Conservation (phyloP, 495 filamentous ascomycete genomes). For the Staphylotrichum tortipilum region DNA sequence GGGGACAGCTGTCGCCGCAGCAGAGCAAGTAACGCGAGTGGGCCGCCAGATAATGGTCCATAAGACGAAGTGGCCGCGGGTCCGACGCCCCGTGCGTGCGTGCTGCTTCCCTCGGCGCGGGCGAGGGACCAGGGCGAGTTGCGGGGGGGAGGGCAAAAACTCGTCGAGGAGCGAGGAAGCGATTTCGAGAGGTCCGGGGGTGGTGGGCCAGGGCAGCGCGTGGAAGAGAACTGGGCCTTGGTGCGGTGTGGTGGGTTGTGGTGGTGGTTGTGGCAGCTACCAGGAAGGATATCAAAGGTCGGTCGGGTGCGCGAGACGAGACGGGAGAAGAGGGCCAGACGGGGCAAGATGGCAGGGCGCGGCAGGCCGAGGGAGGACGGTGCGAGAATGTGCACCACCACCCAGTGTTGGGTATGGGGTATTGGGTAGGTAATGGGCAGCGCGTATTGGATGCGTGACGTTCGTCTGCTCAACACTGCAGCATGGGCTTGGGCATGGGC, state of each 20-base stretch:
- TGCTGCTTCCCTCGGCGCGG: background rate
- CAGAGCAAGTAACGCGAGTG: constrained; percentile 7
- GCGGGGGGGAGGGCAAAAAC: background rate
- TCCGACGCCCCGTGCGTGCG: constrained; percentile 13
- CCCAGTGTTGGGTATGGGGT: too few species aligned
- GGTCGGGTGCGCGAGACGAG: background rate
- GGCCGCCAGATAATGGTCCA: constrained; percentile 23
- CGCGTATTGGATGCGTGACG: too few species aligned
- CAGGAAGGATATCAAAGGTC: constrained; percentile 8
- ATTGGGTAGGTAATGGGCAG: too few species aligned
- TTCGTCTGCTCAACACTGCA: too few species aligned
- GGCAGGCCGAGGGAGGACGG: background rate
- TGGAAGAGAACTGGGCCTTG: too few species aligned
- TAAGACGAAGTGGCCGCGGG: constrained; percentile 23
- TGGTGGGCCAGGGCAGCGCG: too few species aligned
- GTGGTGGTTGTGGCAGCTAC: constrained; percentile 4
- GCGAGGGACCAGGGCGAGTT: background rate
- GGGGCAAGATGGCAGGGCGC: background rate
- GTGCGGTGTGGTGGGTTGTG: constrained; percentile 5
- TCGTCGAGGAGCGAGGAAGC: too few species aligned
- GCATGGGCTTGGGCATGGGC: constrained; percentile 10
- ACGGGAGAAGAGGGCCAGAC: background rate
- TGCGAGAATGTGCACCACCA: background rate
- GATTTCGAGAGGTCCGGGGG: too few species aligned
- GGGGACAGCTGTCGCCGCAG: background rate